Evolutionary conservation across 2,329 filamentous ascomycete genomes (phyloP).

Genomic region (Ascochyta lentis): DNA sequence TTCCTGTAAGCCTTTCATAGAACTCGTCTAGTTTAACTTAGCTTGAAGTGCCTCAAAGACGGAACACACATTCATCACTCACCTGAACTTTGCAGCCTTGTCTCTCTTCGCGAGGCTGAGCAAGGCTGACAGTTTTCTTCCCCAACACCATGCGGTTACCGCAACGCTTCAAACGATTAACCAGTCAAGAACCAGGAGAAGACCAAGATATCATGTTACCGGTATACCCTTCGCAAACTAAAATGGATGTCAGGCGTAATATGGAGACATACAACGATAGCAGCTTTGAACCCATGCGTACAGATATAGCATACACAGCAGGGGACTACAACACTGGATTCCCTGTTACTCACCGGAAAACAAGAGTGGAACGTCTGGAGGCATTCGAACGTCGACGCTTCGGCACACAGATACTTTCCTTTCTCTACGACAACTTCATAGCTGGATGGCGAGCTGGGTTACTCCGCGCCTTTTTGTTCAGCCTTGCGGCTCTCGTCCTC

Average conservation of each 20-base stretch:
- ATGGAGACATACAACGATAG: neutral
- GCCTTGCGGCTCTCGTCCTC: conserved; percentile 15
- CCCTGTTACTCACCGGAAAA: conserved; percentile 7
- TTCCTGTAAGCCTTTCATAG: neutral
- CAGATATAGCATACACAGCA: conserved; percentile 1
- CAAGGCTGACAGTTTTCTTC: neutral
- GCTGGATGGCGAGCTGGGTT: conserved; percentile 25
- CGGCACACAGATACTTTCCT: conserved; percentile 10
- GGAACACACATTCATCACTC: too few species aligned
- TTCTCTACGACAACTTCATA: conserved; percentile 18
- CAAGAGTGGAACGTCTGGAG: conserved; percentile 16
- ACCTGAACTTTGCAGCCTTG: neutral
- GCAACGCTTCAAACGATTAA: conserved; percentile 14
- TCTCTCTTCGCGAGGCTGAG: neutral
- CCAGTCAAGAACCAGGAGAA: conserved; percentile 10
- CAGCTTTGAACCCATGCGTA: neutral
- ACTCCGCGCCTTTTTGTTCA: conserved; percentile 21
- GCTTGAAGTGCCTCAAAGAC: neutral
- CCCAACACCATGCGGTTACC: conserved; percentile 6
- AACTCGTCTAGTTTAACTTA: neutral
- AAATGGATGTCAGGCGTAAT: neutral
- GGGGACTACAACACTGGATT: neutral
- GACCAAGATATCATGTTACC: conserved; percentile 13
- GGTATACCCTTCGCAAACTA: conserved; percentile 6
- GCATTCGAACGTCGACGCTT: conserved; percentile 6